Evolutionary conservation across 306 rosid species (phyloP), one percentile per base, ranked within the genome.

Genomic region (Vicia faba): DNA sequence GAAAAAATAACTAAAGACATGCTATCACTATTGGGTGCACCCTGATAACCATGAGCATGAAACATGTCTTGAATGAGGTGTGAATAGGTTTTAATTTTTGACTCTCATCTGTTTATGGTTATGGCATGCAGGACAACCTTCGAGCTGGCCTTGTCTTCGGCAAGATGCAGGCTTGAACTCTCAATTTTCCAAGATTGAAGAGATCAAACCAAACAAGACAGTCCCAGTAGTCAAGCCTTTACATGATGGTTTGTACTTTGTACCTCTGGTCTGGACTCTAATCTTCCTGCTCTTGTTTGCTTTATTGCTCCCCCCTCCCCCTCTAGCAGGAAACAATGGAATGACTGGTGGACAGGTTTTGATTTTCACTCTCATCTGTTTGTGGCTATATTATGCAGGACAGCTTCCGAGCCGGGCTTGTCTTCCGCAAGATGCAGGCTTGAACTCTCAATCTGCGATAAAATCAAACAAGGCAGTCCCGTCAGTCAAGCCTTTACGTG

Each of bases 231-330:
- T 75, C 71, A 87, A 76, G 69, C 84, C 89, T 74, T 71, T 86
- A 61, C 91, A 84, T 20, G 83, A 88, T 40, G 86, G 96, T 84
- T 63, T 18, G 96, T 79, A 67, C 51, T 19, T 69, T 0, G 54
- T 72, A 58, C 48, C 39, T 45, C 33, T 19, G 28, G 75, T 29
- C 11, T 61, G 9, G 25, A 57, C 13, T 63, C 65, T 70, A 3
- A 31, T 69, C 64, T 49, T 51, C 28, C 25, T 20, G 49, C 61
- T 65, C 35, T 60, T 11, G 53, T 64, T 51, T 64, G 70, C 55
- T 9, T 64, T 51, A 10, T 60, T 38, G 54, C 16, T 26, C 29
- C 29, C 56, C 36, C 57, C 39, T 31, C 38, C 61, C 38, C 38
- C 11, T 12, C 18, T 54, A 44, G 31, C 14, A 46, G 29, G 69